phyloP scores from a whole-genome alignment of 2,329 filamentous ascomycete species.

The Falciphora oryzae region DNA sequence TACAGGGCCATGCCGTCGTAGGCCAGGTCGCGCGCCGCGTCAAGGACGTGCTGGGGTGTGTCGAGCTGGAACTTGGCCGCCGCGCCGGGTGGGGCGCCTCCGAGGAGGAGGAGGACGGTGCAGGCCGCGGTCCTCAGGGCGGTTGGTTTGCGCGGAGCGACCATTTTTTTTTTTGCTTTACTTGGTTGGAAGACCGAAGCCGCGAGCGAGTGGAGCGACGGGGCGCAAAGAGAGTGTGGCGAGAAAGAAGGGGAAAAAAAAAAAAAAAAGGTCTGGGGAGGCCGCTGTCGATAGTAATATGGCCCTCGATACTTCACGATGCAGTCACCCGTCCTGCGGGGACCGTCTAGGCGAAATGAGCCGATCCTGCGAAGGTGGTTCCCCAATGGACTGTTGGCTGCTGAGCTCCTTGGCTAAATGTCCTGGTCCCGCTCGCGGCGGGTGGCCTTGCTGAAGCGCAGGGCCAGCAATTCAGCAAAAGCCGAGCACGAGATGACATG shows the following conservation, averaged over 20 bases:
- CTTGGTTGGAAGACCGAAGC: background rate
- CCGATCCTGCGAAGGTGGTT: no score
- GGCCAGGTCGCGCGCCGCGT: background rate
- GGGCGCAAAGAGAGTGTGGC: background rate
- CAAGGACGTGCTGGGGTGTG: background rate
- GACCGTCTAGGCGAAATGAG: no score
- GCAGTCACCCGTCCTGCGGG: no score
- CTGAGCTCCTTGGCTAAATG: no score
- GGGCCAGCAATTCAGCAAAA: no score
- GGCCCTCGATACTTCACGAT: no score
- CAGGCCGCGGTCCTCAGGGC: background rate
- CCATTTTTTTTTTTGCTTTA: background rate
- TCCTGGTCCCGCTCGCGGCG: no score
- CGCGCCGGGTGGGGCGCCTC: background rate
- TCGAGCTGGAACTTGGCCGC: slow-evolving; percentile 1
- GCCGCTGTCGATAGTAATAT: no score
- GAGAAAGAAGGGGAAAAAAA: background rate
- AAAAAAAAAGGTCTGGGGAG: background rate
- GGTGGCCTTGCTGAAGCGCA: no score
- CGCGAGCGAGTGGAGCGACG: background rate
- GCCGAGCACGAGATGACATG: no score
- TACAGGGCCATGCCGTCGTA: slow-evolving; percentile 2
- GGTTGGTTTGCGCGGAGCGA: background rate
- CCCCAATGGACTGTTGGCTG: no score
- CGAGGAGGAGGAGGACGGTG: background rate